Conservation (phyloP, 2,329 filamentous ascomycete species). For the Exophiala dermatitidis region DNA sequence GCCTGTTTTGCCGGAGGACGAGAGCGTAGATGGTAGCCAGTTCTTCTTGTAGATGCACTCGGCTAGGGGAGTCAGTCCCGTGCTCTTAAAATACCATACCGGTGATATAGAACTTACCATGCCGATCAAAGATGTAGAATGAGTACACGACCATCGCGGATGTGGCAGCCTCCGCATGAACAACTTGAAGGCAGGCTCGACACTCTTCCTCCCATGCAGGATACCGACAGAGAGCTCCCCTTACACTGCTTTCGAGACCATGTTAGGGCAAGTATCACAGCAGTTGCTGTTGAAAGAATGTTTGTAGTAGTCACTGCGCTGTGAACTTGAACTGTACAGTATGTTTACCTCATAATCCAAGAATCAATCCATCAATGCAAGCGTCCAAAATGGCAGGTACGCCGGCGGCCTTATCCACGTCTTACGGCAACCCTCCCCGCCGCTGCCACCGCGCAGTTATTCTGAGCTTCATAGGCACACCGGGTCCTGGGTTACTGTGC, state of each 20-base stretch:
- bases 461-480: slow-evolving; percentile 1
- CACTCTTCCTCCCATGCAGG: not conserved
- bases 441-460: slow-evolving; percentile 1
- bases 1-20: slow-evolving; percentile 40
- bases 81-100: not conserved
- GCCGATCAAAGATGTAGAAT: slow-evolving; percentile 98
- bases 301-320: no score
- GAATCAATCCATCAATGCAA: not conserved
- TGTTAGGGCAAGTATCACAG: no score
- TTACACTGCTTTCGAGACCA: no score
- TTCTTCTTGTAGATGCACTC: slow-evolving; percentile 94
- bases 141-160: slow-evolving; percentile 82
- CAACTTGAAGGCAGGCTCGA: not conserved
- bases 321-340: not conserved
- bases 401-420: slow-evolving; percentile 7
- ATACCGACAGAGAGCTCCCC: not conserved
- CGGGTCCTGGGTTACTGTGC: slow-evolving; percentile 56
- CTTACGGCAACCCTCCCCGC: not conserved
- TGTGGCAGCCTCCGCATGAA: not conserved
- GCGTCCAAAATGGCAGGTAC: slow-evolving; percentile 9
- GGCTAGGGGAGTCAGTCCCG: slow-evolving; percentile 48
- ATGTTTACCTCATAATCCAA: not conserved
- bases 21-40: slow-evolving; percentile 59
- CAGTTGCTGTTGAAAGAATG: no score
- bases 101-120: slow-evolving; percentile 56